A percentile compares a stretch with the other conserved stretches of the same genome.
Conservation (phyloP, 2,329 filamentous ascomycete genomes). For the Curvularia sp. region DNA sequence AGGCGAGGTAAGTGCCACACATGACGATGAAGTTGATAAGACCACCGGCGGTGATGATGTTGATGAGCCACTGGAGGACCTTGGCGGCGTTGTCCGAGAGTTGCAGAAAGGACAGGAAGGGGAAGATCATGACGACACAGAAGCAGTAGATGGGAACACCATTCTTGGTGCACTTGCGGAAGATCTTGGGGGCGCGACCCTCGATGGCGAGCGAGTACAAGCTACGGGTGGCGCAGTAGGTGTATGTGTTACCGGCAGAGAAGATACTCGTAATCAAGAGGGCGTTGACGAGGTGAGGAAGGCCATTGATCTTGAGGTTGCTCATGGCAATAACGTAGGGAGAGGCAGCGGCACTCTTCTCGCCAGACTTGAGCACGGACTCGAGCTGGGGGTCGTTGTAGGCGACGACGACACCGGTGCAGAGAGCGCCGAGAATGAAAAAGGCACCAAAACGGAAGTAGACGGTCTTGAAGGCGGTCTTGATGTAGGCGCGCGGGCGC, state of each 20-base stretch:
- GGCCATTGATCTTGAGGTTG: constrained; percentile 59
- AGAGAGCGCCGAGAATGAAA: constrained; percentile 56
- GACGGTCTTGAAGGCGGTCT: constrained; percentile 57
- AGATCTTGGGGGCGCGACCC: constrained; percentile 60
- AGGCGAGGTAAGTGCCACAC: constrained; percentile 64
- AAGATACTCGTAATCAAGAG: constrained; percentile 62
- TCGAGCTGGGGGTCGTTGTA: constrained; percentile 76
- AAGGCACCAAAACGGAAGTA: constrained; percentile 56
- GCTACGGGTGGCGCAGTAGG: constrained; percentile 61
- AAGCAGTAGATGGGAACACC: constrained; percentile 80
- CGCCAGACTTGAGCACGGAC: constrained; percentile 50
- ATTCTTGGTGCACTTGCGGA: constrained; percentile 65
- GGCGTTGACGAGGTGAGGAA: constrained; percentile 67
- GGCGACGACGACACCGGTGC: constrained; percentile 58
- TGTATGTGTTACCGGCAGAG: constrained; percentile 63
- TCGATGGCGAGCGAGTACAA: constrained; percentile 62
- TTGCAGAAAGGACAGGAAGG: constrained; percentile 76
- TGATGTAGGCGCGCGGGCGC: constrained; percentile 55
- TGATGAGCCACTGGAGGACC: constrained; percentile 76
- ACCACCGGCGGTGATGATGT: constrained; percentile 74
- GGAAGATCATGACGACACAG: constrained; percentile 67
- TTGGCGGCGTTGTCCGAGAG: constrained; percentile 69
- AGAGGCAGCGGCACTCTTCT: constrained; percentile 60
- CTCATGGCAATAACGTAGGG: constrained; percentile 70
- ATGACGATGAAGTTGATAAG: constrained; percentile 57